Evolutionary conservation across 495 filamentous ascomycete genomes (phyloP).

Genomic region (Oidiodendron maius): DNA sequence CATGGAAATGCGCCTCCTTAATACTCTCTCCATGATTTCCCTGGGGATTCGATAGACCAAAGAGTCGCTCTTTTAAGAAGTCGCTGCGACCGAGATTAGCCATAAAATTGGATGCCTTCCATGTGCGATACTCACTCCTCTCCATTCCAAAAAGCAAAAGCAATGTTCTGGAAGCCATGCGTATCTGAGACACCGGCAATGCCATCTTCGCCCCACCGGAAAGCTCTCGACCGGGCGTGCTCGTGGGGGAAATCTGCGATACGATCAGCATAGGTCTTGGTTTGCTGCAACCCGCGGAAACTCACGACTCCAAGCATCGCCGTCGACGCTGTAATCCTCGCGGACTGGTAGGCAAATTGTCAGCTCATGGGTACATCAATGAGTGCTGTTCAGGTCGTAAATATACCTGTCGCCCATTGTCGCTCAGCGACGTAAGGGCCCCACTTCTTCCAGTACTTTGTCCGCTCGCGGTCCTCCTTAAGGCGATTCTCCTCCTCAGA

Average conservation of each 20-base stretch:
- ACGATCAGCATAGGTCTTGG: background rate
- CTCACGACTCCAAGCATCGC: conserved; percentile 94
- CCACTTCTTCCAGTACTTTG: conserved; percentile 94
- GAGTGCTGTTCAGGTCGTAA: conserved; percentile 3
- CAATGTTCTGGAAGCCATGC: conserved; percentile 84
- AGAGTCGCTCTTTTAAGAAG: conserved; percentile 89
- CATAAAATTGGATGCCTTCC: conserved; percentile 1
- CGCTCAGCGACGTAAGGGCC: conserved; percentile 71
- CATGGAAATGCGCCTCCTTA: conserved; percentile 93
- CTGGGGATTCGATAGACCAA: conserved; percentile 90
- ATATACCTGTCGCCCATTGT: conserved; percentile 82
- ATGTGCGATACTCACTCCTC: conserved; percentile 62
- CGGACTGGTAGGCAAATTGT: conserved; percentile 53
- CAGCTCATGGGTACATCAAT: background rate
- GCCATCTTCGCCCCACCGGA: conserved; percentile 94
- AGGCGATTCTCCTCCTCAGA: conserved; percentile 84
- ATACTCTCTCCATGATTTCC: conserved; percentile 95
- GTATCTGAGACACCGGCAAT: conserved; percentile 94
- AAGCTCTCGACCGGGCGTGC: conserved; percentile 78
- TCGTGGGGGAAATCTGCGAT: conserved; percentile 83
- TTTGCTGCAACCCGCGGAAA: conserved; percentile 16
- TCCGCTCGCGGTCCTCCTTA: conserved; percentile 73
- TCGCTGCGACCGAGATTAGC: conserved; percentile 44
- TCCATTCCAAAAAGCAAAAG: conserved; percentile 96
- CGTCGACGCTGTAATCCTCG: conserved; percentile 83